phyloP scores from a whole-genome alignment of 1,284 basidiomycete species.

The Ceratorhiza oryzae-sativae region DNA sequence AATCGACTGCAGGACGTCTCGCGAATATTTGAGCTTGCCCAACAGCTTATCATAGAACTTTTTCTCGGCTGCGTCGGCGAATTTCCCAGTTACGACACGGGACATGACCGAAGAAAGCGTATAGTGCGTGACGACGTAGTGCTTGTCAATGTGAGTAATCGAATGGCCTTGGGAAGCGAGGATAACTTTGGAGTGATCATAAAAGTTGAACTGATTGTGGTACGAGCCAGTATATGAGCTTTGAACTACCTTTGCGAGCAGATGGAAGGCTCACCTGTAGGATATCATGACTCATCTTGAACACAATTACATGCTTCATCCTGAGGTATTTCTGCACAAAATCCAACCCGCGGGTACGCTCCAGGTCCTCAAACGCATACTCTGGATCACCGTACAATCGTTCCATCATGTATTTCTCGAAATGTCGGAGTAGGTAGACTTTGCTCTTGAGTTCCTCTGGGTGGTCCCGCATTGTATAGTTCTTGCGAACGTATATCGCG shows the following conservation, averaged over 20 bases:
- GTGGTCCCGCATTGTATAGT: slow-evolving; percentile 66
- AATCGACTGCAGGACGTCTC: slow-evolving; percentile 65
- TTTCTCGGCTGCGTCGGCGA: slow-evolving; percentile 59
- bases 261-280: slow-evolving; percentile 70
- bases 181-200: slow-evolving; percentile 95
- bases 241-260: slow-evolving; percentile 7
- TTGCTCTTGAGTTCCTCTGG: slow-evolving; percentile 84
- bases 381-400: slow-evolving; percentile 80
- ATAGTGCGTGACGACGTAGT: slow-evolving; percentile 79
- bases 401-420: slow-evolving; percentile 91
- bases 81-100: slow-evolving; percentile 53
- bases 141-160: slow-evolving; percentile 89
- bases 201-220: slow-evolving; percentile 97
- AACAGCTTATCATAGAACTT: slow-evolving; percentile 70
- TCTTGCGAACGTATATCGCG: slow-evolving; percentile 72
- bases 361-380: slow-evolving; percentile 78
- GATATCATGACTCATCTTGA: slow-evolving; percentile 92
- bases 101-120: slow-evolving; percentile 77
- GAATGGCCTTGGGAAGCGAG: slow-evolving; percentile 80
- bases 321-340: slow-evolving; percentile 96
- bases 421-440: slow-evolving; percentile 89
- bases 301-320: slow-evolving; percentile 96
- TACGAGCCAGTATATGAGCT: slow-evolving; percentile 21
- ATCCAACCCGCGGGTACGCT: slow-evolving; percentile 81
- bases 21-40: slow-evolving; percentile 82